These are phyloP conservation scores for Globisporangium mamillatum DNA, from an alignment of 352 stramenopile species.

Conservation along the genomic window DNA sequence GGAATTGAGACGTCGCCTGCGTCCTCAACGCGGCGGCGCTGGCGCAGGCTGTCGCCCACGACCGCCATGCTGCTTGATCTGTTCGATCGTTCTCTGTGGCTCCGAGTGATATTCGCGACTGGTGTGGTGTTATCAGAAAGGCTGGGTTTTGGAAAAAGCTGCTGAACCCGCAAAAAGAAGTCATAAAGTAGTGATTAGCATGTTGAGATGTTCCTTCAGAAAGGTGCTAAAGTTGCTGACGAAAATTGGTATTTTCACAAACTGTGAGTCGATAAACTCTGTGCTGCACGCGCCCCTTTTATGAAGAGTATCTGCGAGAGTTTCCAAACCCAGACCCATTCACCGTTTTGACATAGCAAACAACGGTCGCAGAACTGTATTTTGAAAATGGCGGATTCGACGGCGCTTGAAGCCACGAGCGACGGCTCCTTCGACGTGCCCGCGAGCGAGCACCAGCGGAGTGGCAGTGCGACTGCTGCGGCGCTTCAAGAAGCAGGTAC, in stretches of 20 bases:
- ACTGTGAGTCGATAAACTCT: too few relatives aligned
- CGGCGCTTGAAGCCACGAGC: conserved; percentile 23
- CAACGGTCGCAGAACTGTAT: neutral
- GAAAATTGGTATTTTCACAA: too few relatives aligned
- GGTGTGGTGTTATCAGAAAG: too few relatives aligned
- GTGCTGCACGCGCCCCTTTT: too few relatives aligned
- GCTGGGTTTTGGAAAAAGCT: too few relatives aligned
- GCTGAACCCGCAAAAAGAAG: too few relatives aligned
- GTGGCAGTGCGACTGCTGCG: neutral
- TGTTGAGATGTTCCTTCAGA: too few relatives aligned
- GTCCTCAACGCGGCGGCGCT: conserved; percentile 4
- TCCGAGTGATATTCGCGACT: too few relatives aligned
- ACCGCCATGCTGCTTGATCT: neutral
- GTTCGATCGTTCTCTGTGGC: neutral
- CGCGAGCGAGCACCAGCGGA: conserved; percentile 1
- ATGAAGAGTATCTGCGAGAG: neutral
- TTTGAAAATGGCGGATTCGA: conserved; percentile 21
- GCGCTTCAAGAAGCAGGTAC: neutral
- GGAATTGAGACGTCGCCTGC: neutral
- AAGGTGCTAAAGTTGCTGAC: too few relatives aligned
- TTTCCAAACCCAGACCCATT: neutral
- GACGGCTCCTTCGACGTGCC: conserved; percentile 44
- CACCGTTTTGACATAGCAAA: neutral
- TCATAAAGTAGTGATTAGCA: too few relatives aligned
- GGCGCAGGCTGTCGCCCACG: conserved; percentile 2